Percentiles rank a stretch among this genome's conserved stretches.
These are phyloP conservation scores for Tulasnella sp. DNA, from an alignment of 768 basidiomycete species.

Conservation along the genomic window DNA sequence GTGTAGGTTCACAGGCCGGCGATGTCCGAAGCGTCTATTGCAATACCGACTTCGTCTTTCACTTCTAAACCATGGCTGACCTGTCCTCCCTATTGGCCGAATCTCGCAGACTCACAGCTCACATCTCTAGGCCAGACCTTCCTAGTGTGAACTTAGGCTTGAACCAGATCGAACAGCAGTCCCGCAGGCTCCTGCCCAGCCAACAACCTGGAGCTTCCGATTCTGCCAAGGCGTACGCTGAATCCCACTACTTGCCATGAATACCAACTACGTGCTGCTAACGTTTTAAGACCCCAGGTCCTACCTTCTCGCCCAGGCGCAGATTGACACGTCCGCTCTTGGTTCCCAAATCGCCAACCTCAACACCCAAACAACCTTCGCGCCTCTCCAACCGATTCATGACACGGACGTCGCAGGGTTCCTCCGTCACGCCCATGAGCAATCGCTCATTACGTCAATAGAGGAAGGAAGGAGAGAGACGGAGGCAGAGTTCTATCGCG, in stretches of 20 bases:
- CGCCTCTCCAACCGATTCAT: slow-evolving; percentile 82
- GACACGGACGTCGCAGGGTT: slow-evolving; percentile 93
- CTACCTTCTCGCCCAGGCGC: slow-evolving; percentile 87
- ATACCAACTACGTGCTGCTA: slow-evolving; percentile 7
- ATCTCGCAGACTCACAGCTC: slow-evolving; percentile 53
- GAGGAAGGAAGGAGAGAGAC: slow-evolving; percentile 82
- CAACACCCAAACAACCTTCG: slow-evolving; percentile 72
- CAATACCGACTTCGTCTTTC: too few relatives aligned
- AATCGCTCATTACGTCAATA: slow-evolving; percentile 87
- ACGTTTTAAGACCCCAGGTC: slow-evolving; percentile 39
- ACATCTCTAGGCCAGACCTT: slow-evolving; percentile 67
- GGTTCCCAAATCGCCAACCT: slow-evolving; percentile 73
- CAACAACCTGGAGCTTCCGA: slow-evolving; percentile 46
- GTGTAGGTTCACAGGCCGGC: too few relatives aligned
- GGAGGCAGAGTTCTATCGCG: slow-evolving; percentile 72
- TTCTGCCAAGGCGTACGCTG: slow-evolving; percentile 59
- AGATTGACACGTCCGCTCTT: slow-evolving; percentile 85
- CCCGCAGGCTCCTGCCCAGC: slow-evolving; percentile 67
- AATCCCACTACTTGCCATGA: not conserved
- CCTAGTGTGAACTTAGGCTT: slow-evolving; percentile 83
- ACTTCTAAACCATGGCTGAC: slow-evolving; percentile 17
- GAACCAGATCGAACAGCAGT: slow-evolving; percentile 92
- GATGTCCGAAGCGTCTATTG: too few relatives aligned
- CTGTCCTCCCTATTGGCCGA: slow-evolving; percentile 22
- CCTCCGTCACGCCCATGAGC: slow-evolving; percentile 89